phyloP scores from a whole-genome alignment of 2,329 filamentous ascomycete species.

The Leptographium galeiforme region DNA sequence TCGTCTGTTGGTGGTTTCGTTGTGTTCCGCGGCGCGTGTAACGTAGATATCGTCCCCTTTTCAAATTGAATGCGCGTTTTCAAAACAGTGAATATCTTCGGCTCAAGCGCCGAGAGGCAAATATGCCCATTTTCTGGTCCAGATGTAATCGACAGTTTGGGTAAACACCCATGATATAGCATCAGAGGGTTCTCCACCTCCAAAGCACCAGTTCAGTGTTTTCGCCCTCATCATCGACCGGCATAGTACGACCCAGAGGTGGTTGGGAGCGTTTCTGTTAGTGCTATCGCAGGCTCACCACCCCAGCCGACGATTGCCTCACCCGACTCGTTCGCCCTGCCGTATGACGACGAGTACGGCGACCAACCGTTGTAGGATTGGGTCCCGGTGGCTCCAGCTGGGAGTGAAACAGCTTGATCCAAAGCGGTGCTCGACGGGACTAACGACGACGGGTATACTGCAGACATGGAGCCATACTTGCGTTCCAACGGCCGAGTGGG shows the following conservation, averaged over 20 bases:
- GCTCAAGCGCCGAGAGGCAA: no score
- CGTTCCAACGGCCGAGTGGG: slow-evolving; percentile 27
- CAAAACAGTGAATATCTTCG: no score
- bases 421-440: slow-evolving; percentile 22
- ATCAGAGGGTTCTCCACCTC: no score
- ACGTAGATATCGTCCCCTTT: no score
- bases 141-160: no score
- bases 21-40: no score
- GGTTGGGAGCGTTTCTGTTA: slow-evolving; percentile 14
- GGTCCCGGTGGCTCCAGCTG: slow-evolving; percentile 22
- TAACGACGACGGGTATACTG: slow-evolving; percentile 29
- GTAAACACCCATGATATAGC: not conserved
- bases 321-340: slow-evolving; percentile 20
- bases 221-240: slow-evolving; percentile 12
- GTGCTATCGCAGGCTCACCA: slow-evolving; percentile 14
- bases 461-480: slow-evolving; percentile 26
- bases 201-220: not conserved
- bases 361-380: not conserved
- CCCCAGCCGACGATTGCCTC: slow-evolving; percentile 26
- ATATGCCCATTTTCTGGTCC: no score
- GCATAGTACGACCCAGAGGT: slow-evolving; percentile 20
- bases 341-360: slow-evolving; percentile 22
- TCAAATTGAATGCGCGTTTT: no score
- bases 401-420: slow-evolving; percentile 22
- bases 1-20: no score